These are phyloP conservation scores for Asterophora lycoperdoides DNA, from an alignment of 768 basidiomycete species.

Conservation along the genomic window DNA sequence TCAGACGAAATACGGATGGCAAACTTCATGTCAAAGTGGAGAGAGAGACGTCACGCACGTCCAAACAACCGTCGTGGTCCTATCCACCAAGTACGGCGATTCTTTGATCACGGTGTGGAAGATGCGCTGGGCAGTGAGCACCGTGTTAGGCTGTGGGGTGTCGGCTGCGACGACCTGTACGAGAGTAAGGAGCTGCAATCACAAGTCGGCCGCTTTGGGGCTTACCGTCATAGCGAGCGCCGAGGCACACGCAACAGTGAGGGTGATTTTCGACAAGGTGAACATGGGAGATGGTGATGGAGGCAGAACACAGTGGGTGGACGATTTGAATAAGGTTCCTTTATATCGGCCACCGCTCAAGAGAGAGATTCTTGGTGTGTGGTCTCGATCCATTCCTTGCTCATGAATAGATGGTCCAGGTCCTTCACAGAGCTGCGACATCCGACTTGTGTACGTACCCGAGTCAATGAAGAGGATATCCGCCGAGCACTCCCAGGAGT, in stretches of 20 bases:
- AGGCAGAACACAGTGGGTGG: not conserved
- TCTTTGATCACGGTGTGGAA: constrained; percentile 6
- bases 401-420: too few species aligned
- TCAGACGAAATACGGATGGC: too few species aligned
- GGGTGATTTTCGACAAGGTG: not conserved
- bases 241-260: not conserved
- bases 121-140: constrained; percentile 5
- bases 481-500: too few species aligned
- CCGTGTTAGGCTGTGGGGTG: not conserved
- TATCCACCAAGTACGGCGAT: constrained; percentile 10
- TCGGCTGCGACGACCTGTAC: not conserved
- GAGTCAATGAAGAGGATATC: too few species aligned
- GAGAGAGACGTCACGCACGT: not conserved
- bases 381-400: too few species aligned
- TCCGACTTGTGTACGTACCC: too few species aligned
- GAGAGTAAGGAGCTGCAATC: too few species aligned
- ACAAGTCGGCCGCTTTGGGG: not conserved
- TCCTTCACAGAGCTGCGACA: too few species aligned
- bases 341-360: too few species aligned
- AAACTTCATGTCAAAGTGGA: too few species aligned
- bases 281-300: not conserved
- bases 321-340: not conserved
- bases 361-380: too few species aligned
- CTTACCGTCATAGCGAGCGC: not conserved
- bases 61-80: constrained; percentile 12